These are phyloP conservation scores for Tylopilus subfusipes DNA, from an alignment of 768 basidiomycete species.

Conservation along the genomic window DNA sequence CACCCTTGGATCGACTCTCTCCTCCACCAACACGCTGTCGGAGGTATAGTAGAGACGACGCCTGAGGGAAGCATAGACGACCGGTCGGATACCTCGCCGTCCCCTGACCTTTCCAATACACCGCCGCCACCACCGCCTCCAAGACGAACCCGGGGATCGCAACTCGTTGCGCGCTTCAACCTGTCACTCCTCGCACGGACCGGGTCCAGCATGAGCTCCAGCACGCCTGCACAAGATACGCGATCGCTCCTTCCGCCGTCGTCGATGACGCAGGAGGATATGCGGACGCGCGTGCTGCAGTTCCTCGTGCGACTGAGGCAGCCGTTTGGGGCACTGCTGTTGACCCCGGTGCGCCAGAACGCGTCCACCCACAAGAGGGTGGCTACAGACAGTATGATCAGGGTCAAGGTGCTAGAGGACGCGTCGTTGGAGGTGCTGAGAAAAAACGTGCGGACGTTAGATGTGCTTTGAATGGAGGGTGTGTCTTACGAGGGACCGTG, in stretches of 20 bases:
- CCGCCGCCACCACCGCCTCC: not conserved
- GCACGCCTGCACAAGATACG: not conserved
- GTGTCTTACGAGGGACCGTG: no score
- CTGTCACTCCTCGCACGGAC: not conserved
- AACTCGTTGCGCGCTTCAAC: not conserved
- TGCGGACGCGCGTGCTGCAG: not conserved
- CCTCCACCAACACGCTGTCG: not conserved
- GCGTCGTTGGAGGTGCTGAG: not conserved
- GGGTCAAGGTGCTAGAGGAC: conserved; percentile 2
- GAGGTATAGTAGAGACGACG: not conserved
- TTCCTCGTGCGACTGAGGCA: not conserved
- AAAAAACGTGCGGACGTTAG: not conserved
- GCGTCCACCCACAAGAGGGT: conserved; percentile 14
- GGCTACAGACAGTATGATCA: conserved; percentile 9
- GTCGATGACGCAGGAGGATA: not conserved
- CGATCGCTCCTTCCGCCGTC: not conserved
- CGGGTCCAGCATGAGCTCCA: not conserved
- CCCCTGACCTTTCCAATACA: not conserved
- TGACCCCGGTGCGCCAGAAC: not conserved
- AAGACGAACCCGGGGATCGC: not conserved
- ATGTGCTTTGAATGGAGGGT: conserved; percentile 1
- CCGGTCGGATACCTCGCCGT: not conserved
- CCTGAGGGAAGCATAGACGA: not conserved
- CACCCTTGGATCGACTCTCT: conserved; percentile 18
- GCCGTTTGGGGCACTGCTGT: conserved; percentile 8